Conservation (phyloP, 1,284 basidiomycete genomes). For the Neonothopanus nambi region DNA sequence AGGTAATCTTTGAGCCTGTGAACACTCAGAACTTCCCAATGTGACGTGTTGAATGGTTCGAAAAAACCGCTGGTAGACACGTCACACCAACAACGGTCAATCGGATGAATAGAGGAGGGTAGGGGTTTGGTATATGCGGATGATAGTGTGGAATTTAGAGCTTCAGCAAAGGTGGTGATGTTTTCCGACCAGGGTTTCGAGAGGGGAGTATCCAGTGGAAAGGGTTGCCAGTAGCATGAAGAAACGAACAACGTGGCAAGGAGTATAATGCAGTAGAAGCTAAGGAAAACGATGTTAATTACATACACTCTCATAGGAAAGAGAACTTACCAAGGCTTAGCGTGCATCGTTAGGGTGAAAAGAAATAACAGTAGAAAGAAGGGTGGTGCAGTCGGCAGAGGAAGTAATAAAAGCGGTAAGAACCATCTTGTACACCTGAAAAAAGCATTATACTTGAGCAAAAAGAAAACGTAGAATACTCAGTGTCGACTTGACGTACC, state of each 20-base stretch:
- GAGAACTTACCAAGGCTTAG: constrained; percentile 69
- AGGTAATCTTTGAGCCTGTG: constrained; percentile 47
- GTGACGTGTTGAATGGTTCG: constrained; percentile 69
- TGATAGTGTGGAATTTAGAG: constrained; percentile 45
- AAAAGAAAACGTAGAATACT: neutral
- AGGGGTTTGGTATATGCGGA: constrained; percentile 34
- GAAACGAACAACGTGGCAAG: constrained; percentile 77
- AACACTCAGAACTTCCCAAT: constrained; percentile 69
- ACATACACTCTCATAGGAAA: constrained; percentile 1
- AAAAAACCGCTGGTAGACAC: constrained; percentile 59
- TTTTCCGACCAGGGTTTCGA: constrained; percentile 63
- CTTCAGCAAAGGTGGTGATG: constrained; percentile 68
- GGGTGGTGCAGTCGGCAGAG: constrained; percentile 75
- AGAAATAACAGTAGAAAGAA: constrained; percentile 75
- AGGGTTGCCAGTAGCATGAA: constrained; percentile 83
- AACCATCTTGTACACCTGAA: constrained; percentile 82
- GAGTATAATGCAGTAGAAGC: constrained; percentile 81
- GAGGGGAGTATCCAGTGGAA: constrained; percentile 61
- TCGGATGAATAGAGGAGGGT: constrained; percentile 55
- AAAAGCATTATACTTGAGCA: neutral
- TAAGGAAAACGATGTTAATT: constrained; percentile 29
- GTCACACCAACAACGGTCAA: constrained; percentile 83
- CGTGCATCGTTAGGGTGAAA: constrained; percentile 72
- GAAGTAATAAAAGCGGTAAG: constrained; percentile 71
- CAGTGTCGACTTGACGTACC: constrained; percentile 25